Base-by-base conservation (phyloP, 2,329 filamentous ascomycete genomes). In the Neodidymelliopsis sp. region DNA sequence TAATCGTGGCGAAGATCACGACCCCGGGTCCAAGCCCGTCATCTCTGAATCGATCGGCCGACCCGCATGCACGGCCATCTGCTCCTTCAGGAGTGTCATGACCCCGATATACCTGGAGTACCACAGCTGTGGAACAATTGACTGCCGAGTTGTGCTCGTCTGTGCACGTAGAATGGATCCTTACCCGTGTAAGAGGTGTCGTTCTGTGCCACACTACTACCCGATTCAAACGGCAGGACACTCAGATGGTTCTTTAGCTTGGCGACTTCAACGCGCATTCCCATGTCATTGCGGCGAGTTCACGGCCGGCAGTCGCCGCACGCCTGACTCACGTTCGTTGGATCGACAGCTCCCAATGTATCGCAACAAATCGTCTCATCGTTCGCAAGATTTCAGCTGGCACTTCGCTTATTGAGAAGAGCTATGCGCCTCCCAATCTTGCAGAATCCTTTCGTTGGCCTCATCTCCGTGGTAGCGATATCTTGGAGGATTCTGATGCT, bases 271-370 rank as follows among this genome's bases (percentile, higher is more conserved):
- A n/a, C n/a, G 46, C 33, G 23, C 34, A 24, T 43, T 33, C 6
- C 36, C 8, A 20, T 19, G n/a, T 13, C 19, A 11, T 36, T 20
- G 42, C 40, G 47, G 47, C 47, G 39, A 49, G 19, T 44, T 38
- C 24, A 20, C 40, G 47, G 47, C 47, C 47, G 47, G 47, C 24
- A 45, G 47, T 49, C 29, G 47, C 34, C 47, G 47, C 8, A 8
- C 8, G 5, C 13, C 28, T 29, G 39, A 49, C 18, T 44, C 39
- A 23, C 16, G 19, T 37, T n/a, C n/a, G 12, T 20, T 19, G 16
- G 47, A 30, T 39, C 34, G 44, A 11, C 47, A 25, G 18, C n/a
- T 31, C 27, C 43, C 28, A 15, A 8, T 12, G 28, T n/a, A n/a
- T n/a, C n/a, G n/a, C n/a, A n/a, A n/a, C n/a, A n/a, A n/a, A n/a